These are phyloP conservation scores for Waitea zeae DNA, from an alignment of 1,284 basidiomycete species.

Conservation along the genomic window DNA sequence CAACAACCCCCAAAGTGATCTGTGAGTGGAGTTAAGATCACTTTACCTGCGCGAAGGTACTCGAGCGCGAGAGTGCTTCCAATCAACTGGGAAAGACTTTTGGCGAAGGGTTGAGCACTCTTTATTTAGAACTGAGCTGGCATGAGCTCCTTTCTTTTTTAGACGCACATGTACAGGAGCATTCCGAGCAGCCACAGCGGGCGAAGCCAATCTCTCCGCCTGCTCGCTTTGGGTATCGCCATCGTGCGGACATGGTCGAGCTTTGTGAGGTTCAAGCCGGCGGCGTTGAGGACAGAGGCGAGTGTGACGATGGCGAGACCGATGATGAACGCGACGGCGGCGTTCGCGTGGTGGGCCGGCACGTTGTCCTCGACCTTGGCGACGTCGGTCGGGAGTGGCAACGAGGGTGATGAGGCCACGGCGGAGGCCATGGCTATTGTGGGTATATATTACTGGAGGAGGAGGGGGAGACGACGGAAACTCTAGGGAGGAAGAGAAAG, in stretches of 20 bases:
- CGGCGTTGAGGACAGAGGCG: conserved; percentile 71
- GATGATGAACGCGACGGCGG: conserved; percentile 63
- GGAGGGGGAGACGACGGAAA: not conserved
- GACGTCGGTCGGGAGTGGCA: not conserved
- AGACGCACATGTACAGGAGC: conserved; percentile 56
- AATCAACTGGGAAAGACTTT: conserved; percentile 66
- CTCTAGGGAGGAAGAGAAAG: too few relatives aligned
- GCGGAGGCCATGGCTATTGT: not conserved
- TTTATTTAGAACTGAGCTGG: too few relatives aligned
- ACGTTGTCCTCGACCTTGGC: conserved; percentile 9
- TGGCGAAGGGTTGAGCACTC: not conserved
- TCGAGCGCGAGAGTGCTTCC: conserved; percentile 74
- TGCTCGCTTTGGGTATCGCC: conserved; percentile 48
- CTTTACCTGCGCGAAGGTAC: conserved; percentile 79
- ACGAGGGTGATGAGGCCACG: too few relatives aligned
- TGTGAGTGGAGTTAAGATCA: too few relatives aligned
- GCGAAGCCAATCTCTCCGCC: conserved; percentile 54
- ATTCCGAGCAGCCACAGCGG: conserved; percentile 76
- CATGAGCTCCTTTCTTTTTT: too few relatives aligned
- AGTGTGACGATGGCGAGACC: conserved; percentile 63
- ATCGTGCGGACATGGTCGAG: conserved; percentile 68
- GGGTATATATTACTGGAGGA: not conserved
- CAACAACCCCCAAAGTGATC: too few relatives aligned
- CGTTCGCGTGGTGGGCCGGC: conserved; percentile 26
- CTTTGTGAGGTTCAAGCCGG: conserved; percentile 72